Evolutionary conservation across 2,329 filamentous ascomycete genomes (phyloP).

Genomic region (Fusarium humuli): DNA sequence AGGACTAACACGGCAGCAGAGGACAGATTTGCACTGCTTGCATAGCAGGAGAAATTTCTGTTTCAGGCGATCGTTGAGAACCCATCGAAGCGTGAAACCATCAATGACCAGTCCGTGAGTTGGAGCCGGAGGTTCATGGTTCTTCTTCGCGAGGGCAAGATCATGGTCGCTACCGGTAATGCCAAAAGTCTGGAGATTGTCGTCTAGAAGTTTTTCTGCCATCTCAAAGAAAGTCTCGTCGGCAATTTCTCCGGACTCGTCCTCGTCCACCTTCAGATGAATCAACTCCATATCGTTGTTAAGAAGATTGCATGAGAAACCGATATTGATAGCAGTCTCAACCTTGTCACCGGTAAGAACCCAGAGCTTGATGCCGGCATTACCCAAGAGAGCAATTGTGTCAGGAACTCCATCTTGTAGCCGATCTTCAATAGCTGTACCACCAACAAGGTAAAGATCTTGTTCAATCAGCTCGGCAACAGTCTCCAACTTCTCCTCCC

Average conservation of each 20-base stretch:
- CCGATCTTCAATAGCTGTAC: conserved; percentile 96
- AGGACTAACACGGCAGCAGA: conserved; percentile 97
- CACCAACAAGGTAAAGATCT: conserved; percentile 86
- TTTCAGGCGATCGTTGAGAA: conserved; percentile 82
- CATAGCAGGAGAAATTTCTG: conserved; percentile 95
- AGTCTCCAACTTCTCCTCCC: conserved; percentile 92
- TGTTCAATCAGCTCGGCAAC: conserved; percentile 93
- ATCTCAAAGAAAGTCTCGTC: conserved; percentile 65
- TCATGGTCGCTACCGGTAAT: conserved; percentile 89
- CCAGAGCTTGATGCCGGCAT: conserved; percentile 98
- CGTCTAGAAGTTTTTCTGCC: conserved; percentile 79
- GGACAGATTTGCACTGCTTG: conserved; percentile 95
- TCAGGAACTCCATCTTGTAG: conserved; percentile 97
- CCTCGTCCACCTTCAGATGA: conserved; percentile 85
- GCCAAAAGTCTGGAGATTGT: conserved; percentile 77
- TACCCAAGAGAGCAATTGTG: conserved; percentile 88
- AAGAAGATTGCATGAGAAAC: conserved; percentile 97
- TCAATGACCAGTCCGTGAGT: conserved; percentile 96
- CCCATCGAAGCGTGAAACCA: conserved; percentile 90
- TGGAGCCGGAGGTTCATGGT: conserved; percentile 85
- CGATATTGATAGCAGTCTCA: conserved; percentile 99
- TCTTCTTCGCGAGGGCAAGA: conserved; percentile 79
- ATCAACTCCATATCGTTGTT: conserved; percentile 99
- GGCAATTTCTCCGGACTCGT: conserved; percentile 63
- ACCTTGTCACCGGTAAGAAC: conserved; percentile 98